Percentiles rank a stretch among this genome's conserved stretches.
phyloP scores from a whole-genome alignment of 2,329 filamentous ascomycete species.

The Trichoderma pleuroti region DNA sequence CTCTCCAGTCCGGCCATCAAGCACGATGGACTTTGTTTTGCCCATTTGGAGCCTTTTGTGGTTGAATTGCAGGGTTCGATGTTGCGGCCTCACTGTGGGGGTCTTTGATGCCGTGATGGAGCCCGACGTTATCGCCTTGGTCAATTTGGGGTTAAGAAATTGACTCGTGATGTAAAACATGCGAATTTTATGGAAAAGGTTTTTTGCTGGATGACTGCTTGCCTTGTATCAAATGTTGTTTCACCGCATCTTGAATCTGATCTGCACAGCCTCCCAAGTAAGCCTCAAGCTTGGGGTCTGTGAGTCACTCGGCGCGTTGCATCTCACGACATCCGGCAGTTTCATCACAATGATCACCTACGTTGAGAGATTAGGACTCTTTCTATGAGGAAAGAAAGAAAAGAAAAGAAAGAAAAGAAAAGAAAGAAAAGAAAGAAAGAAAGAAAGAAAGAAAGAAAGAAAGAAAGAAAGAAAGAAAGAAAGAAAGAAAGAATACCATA shows the following conservation, averaged over 20 bases:
- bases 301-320: conserved; percentile 2
- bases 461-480: background rate
- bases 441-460: no score
- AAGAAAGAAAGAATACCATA: background rate
- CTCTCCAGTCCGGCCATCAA: conserved; percentile 58
- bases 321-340: background rate
- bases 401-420: no score
- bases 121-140: background rate
- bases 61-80: background rate
- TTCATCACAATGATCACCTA: no score
- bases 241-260: background rate
- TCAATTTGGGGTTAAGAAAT: background rate
- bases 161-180: background rate
- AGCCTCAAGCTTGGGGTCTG: background rate
- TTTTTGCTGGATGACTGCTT: background rate
- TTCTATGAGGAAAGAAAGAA: no score
- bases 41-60: background rate
- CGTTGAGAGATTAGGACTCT: no score
- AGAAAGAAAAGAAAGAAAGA: no score
- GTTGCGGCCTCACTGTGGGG: background rate
- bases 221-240: background rate
- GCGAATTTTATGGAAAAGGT: background rate
- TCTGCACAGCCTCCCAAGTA: conserved; percentile 1
- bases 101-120: background rate
- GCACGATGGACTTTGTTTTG: conserved; percentile 38